These are phyloP conservation scores for Nakazawaea pomicola DNA, from an alignment of 805 yeast genomes.

Conservation along the genomic window DNA sequence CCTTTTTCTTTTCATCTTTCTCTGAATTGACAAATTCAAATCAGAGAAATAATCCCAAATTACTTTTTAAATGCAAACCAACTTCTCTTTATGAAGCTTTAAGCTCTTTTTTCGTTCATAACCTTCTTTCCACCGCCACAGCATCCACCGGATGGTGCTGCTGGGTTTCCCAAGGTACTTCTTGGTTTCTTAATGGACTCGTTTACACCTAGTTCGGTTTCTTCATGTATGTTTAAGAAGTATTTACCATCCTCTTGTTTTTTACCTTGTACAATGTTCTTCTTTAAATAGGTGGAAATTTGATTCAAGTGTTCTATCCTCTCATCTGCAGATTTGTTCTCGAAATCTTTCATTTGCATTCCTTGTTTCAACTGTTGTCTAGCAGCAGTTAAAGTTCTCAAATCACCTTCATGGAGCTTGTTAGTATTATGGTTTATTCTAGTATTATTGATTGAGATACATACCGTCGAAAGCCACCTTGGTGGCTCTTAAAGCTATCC, in stretches of 20 bases:
- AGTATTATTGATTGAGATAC: too few species aligned
- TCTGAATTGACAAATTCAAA: too few species aligned
- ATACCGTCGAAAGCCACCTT: slow-evolving; percentile 46
- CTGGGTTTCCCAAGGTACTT: slow-evolving; percentile 19
- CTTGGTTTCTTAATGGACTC: slow-evolving; percentile 60
- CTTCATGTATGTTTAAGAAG: slow-evolving; percentile 65
- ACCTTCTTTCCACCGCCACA: slow-evolving; percentile 44
- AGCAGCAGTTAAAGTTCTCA: slow-evolving; percentile 49
- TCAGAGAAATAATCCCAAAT: too few species aligned
- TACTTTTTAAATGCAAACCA: too few species aligned
- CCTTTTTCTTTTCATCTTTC: too few species aligned
- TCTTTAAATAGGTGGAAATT: slow-evolving; percentile 61
- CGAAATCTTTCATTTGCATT: slow-evolving; percentile 29
- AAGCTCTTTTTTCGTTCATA: slow-evolving; percentile 19
- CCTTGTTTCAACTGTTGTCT: slow-evolving; percentile 55
- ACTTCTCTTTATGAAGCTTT: neutral
- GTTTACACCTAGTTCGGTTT: slow-evolving; percentile 89
- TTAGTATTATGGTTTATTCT: too few species aligned
- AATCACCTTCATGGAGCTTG: slow-evolving; percentile 31
- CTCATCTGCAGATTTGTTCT: slow-evolving; percentile 44
- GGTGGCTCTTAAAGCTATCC: slow-evolving; percentile 64
- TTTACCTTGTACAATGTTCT: slow-evolving; percentile 85
- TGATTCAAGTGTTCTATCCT: slow-evolving; percentile 57
- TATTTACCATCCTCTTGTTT: slow-evolving; percentile 37
- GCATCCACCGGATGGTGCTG: slow-evolving; percentile 44